Base-by-base conservation (phyloP, 192 early-diverging fungal species). In the Chytriomyces confervae region DNA sequence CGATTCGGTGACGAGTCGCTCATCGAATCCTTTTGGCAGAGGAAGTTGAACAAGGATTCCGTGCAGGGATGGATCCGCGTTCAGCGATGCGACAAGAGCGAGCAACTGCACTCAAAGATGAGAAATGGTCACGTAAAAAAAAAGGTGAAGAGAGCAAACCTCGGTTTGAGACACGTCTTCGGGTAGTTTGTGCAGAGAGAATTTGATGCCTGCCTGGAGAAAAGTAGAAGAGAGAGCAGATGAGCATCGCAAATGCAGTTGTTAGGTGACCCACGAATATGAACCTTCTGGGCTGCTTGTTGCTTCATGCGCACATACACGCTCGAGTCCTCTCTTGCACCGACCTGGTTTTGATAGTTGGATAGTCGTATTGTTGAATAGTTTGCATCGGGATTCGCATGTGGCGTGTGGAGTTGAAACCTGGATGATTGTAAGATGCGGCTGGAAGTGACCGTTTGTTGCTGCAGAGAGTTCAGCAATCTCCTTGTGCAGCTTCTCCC, bases 41-140 rank as follows among this genome's bases (percentile, higher is more conserved):
- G 98, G 98, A 75, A 99, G 86, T 83, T 99, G 98, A 62, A 98
- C 95, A 13, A 99, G 84, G 69, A 99, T 92, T 43, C 98, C 98
- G 82, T 98, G 97, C n/a, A 97, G 88, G 6, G 77, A 53, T 0
- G 86, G 86, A 78, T 98, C 93, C 47, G 91, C 81, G 80, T 98
- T 98, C 62, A 99, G 82, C 9, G 82, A 70, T 49, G 90, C 81
- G 50, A 99, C 87, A 36, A 83, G 83, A 10, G 72, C 74, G 53
- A 97, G 78, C 49, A 99, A 82, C 84, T 93, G 82, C 6, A n/a
- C n/a, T n/a, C n/a, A n/a, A n/a, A n/a, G n/a, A n/a, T n/a, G n/a
- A n/a, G 23, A 51, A n/a, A 43, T 23, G 61, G 80, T 60, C 5
- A 67, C 43, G 7, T 73, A 75, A 60, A 18, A 65, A 50, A 27